A percentile compares a stretch with the other conserved stretches of the same genome.
Conservation (phyloP, 805 yeast genomes). For the Myxozyma lipomycoides region DNA sequence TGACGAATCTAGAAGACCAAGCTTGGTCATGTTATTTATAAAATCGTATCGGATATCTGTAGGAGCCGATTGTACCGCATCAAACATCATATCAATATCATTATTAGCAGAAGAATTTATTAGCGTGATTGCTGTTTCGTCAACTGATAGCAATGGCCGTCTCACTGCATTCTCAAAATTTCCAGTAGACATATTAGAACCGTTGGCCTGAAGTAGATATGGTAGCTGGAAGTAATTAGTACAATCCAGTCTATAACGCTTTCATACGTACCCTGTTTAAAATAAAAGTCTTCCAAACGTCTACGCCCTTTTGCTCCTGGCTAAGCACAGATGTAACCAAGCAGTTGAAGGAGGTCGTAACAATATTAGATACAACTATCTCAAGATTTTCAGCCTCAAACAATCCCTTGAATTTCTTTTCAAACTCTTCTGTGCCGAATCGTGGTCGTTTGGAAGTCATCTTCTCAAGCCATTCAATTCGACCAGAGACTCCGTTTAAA, state of each 20-base stretch:
- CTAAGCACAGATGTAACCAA: conserved; percentile 9
- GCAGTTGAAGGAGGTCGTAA: conserved; percentile 14
- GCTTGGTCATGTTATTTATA: conserved; percentile 44
- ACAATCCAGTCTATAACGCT: too few relatives aligned
- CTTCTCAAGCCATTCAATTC: conserved; percentile 11
- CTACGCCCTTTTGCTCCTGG: conserved; percentile 13
- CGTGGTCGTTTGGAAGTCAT: conserved; percentile 9
- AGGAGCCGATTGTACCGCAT: conserved; percentile 37
- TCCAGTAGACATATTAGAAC: conserved; percentile 12
- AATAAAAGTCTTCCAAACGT: conserved; percentile 22
- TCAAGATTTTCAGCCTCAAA: conserved; percentile 9
- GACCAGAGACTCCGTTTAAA: neutral
- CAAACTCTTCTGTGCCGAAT: conserved; percentile 11
- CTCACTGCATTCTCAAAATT: conserved; percentile 20
- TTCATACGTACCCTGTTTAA: conserved; percentile 10
- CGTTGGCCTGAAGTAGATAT: conserved; percentile 1
- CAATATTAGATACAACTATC: conserved; percentile 7
- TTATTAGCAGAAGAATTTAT: conserved; percentile 15
- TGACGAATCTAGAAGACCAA: conserved; percentile 42
- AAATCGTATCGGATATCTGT: conserved; percentile 51
- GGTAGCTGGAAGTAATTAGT: conserved; percentile 11
- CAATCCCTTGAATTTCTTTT: neutral
- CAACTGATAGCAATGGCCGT: conserved; percentile 14
- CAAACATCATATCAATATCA: conserved; percentile 46
- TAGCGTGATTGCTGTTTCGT: conserved; percentile 16